Evolutionary conservation across 306 rosid genomes (phyloP).

Genomic region (Sicyos edulis): DNA sequence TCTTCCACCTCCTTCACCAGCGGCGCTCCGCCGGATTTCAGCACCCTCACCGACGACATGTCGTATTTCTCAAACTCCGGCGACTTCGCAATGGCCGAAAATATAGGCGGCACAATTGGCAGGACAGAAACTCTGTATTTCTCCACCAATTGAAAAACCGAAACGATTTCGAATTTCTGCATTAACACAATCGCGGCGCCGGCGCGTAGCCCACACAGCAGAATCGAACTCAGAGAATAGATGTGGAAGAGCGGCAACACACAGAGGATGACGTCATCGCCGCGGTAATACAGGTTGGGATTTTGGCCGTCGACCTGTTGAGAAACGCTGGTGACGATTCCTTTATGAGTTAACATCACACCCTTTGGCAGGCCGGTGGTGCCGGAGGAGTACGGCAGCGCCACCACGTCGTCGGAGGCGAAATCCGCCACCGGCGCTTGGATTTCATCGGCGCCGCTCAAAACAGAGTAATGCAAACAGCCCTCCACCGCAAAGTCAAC

Average conservation of each 20-base stretch:
- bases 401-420: slow-evolving; percentile 42
- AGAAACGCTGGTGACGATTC: slow-evolving; percentile 54
- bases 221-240: slow-evolving; percentile 63
- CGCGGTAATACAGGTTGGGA: slow-evolving; percentile 49
- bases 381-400: slow-evolving; percentile 71
- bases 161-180: slow-evolving; percentile 58
- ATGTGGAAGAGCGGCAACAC: slow-evolving; percentile 69
- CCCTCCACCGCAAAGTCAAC: slow-evolving; percentile 30
- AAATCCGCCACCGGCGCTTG: slow-evolving; percentile 32
- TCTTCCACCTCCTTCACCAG: slow-evolving; percentile 66
- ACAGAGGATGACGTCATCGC: slow-evolving; percentile 54
- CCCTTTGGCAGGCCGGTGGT: slow-evolving; percentile 77
- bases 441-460: slow-evolving; percentile 26
- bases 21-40: slow-evolving; percentile 77
- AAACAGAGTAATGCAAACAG: slow-evolving; percentile 47
- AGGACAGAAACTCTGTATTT: slow-evolving; percentile 41
- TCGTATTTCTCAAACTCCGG: slow-evolving; percentile 43
- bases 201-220: slow-evolving; percentile 58
- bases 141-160: slow-evolving; percentile 34
- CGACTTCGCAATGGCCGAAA: slow-evolving; percentile 48
- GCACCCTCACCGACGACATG: slow-evolving; percentile 43
- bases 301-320: slow-evolving; percentile 84
- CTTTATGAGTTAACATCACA: slow-evolving; percentile 77
- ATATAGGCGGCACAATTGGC: slow-evolving; percentile 60
- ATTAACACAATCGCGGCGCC: slow-evolving; percentile 55